These are phyloP conservation scores for Aspergillus japonicus DNA, from an alignment of 2,329 filamentous ascomycete species.

Conservation along the genomic window DNA sequence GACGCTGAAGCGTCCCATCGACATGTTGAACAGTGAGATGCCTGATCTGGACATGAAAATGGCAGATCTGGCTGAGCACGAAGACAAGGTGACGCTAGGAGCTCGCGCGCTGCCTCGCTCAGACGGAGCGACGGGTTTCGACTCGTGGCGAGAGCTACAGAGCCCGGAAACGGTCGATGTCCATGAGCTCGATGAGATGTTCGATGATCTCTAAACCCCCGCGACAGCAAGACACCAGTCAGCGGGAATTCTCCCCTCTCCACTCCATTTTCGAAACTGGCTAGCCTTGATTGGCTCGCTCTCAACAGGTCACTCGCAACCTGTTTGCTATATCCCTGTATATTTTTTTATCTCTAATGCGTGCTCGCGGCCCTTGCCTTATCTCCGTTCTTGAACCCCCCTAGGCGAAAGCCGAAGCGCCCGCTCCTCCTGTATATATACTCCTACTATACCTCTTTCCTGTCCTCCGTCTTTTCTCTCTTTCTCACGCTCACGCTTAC, in stretches of 20 bases:
- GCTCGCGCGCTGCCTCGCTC: slow-evolving; percentile 28
- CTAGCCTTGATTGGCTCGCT: background rate
- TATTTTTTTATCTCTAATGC: slow-evolving; percentile 19
- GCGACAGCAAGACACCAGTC: background rate
- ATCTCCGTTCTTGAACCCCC: slow-evolving; percentile 6
- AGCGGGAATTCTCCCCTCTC: background rate
- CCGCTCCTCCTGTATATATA: slow-evolving; percentile 21
- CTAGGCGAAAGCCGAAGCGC: background rate
- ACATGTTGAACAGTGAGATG: slow-evolving; percentile 41
- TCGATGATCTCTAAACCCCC: slow-evolving; percentile 65
- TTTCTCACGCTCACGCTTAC: background rate
- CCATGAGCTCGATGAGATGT: slow-evolving; percentile 85
- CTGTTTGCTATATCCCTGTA: slow-evolving; percentile 18
- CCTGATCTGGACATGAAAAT: slow-evolving; percentile 38
- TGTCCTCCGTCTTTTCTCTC: background rate
- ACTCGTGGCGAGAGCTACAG: slow-evolving; percentile 61
- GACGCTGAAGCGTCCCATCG: slow-evolving; percentile 39
- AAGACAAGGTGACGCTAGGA: slow-evolving; percentile 47
- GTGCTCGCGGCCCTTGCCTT: slow-evolving; percentile 2
- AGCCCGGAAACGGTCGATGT: slow-evolving; percentile 88
- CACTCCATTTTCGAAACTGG: slow-evolving; percentile 8
- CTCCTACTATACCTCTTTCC: background rate
- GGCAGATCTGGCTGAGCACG: slow-evolving; percentile 34
- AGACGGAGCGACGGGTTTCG: slow-evolving; percentile 42
- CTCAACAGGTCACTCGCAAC: background rate